Evolutionary conservation across 805 yeast species (phyloP).

Genomic region (Starmerella davenportii): DNA sequence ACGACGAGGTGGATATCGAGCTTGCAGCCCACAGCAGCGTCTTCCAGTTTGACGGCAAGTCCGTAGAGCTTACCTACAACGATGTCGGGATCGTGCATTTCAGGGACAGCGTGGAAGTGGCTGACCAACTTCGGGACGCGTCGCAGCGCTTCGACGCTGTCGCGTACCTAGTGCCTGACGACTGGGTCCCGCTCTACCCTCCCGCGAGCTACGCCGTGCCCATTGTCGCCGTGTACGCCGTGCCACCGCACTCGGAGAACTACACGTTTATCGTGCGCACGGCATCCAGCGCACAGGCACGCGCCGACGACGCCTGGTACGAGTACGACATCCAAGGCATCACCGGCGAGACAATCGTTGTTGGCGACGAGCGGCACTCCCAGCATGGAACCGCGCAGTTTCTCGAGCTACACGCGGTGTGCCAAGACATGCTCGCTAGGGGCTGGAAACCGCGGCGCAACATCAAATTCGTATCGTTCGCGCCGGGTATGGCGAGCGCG

Average conservation of each 20-base stretch:
- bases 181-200: constrained; percentile 9
- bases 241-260: neutral
- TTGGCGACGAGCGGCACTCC: constrained; percentile 6
- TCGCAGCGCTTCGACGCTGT: constrained; percentile 1
- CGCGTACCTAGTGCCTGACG: constrained; percentile 3
- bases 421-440: neutral
- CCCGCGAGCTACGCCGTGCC: constrained; percentile 5
- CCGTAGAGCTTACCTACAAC: neutral
- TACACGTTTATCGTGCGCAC: neutral
- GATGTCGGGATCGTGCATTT: neutral
- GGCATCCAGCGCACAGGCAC: neutral
- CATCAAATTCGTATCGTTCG: constrained; percentile 8
- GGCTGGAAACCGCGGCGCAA: constrained; percentile 12
- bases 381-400: constrained; percentile 3
- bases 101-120: neutral
- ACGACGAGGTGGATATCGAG: neutral
- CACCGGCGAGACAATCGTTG: constrained; percentile 4
- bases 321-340: constrained; percentile 6
- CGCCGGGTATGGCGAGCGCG: constrained; percentile 1
- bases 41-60: neutral
- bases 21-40: neutral
- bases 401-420: constrained; percentile 2
- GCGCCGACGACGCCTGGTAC: neutral
- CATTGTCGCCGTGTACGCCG: constrained; percentile 1
- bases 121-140: constrained; percentile 1